Evolutionary conservation across 2,329 filamentous ascomycete genomes (phyloP).

Genomic region (Monosporascus sp.): DNA sequence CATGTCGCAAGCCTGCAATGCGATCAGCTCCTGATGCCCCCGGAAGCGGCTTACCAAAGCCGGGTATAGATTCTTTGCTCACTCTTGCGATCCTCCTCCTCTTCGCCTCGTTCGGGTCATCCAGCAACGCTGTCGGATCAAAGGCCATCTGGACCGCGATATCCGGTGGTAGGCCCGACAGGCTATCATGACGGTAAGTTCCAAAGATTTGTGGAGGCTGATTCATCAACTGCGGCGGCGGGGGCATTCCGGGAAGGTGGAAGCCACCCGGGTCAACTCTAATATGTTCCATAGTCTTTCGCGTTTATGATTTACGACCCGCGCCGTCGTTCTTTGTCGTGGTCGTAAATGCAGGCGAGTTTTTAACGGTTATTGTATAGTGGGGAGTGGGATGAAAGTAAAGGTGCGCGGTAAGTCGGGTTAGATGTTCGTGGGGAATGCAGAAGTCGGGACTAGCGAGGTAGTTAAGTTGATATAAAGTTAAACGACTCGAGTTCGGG

Average conservation of each 20-base stretch:
- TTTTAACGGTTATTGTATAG: background rate
- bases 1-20: conserved; percentile 79
- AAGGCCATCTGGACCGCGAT: conserved; percentile 56
- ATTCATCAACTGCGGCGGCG: conserved; percentile 57
- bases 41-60: background rate
- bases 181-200: conserved; percentile 53
- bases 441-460: background rate
- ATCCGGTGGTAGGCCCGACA: conserved; percentile 54
- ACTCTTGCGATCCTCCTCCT: conserved; percentile 82
- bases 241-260: conserved; percentile 51
- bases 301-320: too few relatives aligned
- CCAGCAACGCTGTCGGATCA: conserved; percentile 50
- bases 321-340: background rate
- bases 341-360: conserved; percentile 2
- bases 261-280: conserved; percentile 38
- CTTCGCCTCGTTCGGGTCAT: conserved; percentile 77
- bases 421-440: background rate
- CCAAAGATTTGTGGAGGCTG: conserved; percentile 67
- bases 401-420: background rate
- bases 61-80: conserved; percentile 28
- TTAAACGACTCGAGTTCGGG: too few relatives aligned
- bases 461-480: too few relatives aligned
- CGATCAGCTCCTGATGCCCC: conserved; percentile 8
- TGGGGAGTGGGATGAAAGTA: background rate
- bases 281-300: conserved; percentile 43